Evolutionary conservation across 345 rosid species (phyloP).

Genomic region (thale cress (Arabidopsis thaliana)): TAIR10.1 NC_003075.7:12478501-12479000

Average conservation of each 20-base stretch:
- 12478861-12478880: background rate
- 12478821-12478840: background rate
- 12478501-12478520: background rate
- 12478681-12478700: background rate
- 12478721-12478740: background rate
- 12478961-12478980: background rate
- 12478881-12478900: background rate
- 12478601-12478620: constrained; percentile 13
- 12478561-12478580: background rate
- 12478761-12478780: background rate
- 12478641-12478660: background rate
- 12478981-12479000: background rate
- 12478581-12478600: constrained; percentile 1
- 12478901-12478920: background rate
- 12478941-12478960: background rate
- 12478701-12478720: background rate
- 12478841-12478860: background rate
- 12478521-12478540: constrained; percentile 20
- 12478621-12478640: constrained; percentile 17
- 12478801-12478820: background rate
- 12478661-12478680: background rate
- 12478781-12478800: background rate
- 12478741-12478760: background rate
- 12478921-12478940: background rate
- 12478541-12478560: constrained; percentile 11